These are phyloP conservation scores for Haematococcus lacustris DNA, from an alignment of 139 green algal genomes.

Conservation along the genomic window DNA sequence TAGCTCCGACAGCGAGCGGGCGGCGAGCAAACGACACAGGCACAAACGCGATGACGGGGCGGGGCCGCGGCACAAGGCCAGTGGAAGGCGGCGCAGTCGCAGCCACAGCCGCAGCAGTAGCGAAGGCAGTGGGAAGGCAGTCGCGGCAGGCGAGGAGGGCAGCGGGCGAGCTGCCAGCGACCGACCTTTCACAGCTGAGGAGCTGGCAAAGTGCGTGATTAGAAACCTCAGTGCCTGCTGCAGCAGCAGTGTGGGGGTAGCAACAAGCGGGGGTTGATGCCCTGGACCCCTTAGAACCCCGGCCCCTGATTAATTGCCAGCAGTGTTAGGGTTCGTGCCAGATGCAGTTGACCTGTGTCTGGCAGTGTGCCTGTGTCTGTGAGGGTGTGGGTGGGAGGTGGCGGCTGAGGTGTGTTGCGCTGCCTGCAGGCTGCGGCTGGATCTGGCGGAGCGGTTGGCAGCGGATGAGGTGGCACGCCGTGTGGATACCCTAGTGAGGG, in stretches of 20 bases:
- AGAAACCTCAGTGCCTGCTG: no score
- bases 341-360: background rate
- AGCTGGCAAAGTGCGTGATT: background rate
- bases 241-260: background rate
- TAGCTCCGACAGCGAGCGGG: no score
- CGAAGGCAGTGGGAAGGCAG: background rate
- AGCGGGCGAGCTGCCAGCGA: background rate
- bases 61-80: no score
- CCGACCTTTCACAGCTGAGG: background rate
- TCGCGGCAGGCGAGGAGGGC: background rate
- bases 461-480: slow-evolving; percentile 34
- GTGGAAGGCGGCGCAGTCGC: background rate
- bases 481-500: slow-evolving; percentile 28
- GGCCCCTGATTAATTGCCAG: background rate
- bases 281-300: background rate
- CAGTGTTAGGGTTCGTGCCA: background rate
- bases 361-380: no score
- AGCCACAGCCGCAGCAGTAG: slow-evolving; percentile 7
- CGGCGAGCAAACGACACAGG: no score
- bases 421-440: slow-evolving; percentile 5
- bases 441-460: slow-evolving; percentile 37
- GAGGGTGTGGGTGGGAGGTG: no score
- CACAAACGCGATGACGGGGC: no score
- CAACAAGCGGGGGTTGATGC: background rate
- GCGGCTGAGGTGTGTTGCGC: background rate